These are phyloP conservation scores for Phylloporus rhodoxanthus DNA, from an alignment of 768 basidiomycete species.

Conservation along the genomic window DNA sequence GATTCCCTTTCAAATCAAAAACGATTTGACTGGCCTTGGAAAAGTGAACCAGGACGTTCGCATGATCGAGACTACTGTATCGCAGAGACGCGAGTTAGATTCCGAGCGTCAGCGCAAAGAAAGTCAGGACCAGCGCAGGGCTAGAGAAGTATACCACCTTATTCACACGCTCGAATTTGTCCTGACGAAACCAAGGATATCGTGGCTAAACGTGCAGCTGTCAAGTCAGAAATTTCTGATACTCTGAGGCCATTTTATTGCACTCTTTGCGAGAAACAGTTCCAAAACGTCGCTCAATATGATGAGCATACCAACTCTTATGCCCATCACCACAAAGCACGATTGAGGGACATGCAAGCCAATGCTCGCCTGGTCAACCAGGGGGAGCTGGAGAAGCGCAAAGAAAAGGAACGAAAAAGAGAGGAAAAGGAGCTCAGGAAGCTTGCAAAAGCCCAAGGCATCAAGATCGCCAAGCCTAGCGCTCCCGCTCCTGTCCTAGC, in stretches of 20 bases:
- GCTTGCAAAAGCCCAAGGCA: slow-evolving; percentile 75
- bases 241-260: slow-evolving; percentile 77
- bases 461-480: slow-evolving; percentile 49
- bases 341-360: slow-evolving; percentile 77
- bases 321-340: slow-evolving; percentile 80
- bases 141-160: slow-evolving; percentile 53
- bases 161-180: not conserved
- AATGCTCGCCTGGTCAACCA: slow-evolving; percentile 59
- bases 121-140: slow-evolving; percentile 67
- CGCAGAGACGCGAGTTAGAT: slow-evolving; percentile 72
- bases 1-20: slow-evolving; percentile 74
- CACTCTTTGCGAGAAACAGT: slow-evolving; percentile 79
- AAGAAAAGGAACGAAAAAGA: slow-evolving; percentile 80
- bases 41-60: slow-evolving; percentile 73
- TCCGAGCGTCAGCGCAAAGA: slow-evolving; percentile 79
- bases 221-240: slow-evolving; percentile 61
- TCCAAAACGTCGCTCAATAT: slow-evolving; percentile 78
- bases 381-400: slow-evolving; percentile 66
- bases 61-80: slow-evolving; percentile 82
- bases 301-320: slow-evolving; percentile 90
- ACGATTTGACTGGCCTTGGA: slow-evolving; percentile 73
- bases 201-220: slow-evolving; percentile 59
- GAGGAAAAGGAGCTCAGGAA: slow-evolving; percentile 84
- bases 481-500: slow-evolving; percentile 11
- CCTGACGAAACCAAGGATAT: slow-evolving; percentile 40